Base-by-base conservation (phyloP, 1,284 basidiomycete species). In the Rhodofomes roseus region DNA sequence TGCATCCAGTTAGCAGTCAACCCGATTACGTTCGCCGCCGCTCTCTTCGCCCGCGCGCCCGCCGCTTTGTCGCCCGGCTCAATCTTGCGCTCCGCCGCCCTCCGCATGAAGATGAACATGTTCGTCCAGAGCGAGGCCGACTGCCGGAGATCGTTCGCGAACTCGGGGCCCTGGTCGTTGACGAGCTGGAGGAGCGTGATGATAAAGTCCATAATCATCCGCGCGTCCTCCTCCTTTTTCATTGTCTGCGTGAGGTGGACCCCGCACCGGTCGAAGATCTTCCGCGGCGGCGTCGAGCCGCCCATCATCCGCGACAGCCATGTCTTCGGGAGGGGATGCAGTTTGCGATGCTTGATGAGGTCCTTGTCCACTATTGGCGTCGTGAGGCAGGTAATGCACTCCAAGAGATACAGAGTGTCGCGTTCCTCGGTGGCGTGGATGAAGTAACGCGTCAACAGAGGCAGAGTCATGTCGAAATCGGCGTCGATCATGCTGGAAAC, bases 371-470 rank as follows among this genome's bases (percentile, higher is more conserved):
- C 36, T 14, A 20, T 16, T 4, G 23, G 8, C 7, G 22, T 1
- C 11, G 20, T 41, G 2, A 29, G 25, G 16, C 27, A 11, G 14
- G 23, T 48, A 12, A 48, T 25, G 14, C 16, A 29, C 25, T 29
- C 18, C 9, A 48, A 12, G 22, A 29, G 25, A 27, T 48, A 48
- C 9, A 0, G 9, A 8, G n/a, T 41, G n/a, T 55, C 53, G 23
- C 20, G 36, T 9, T n/a, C 39, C 11, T 39, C 39, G 27, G 53
- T 55, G 16, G n/a, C 18, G n/a, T 55, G 39, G 22, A 55, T 55
- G 53, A 43, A 55, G 23, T 55, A 55, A n/a, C 53, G 53, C 11
- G 37, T 55, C 18, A 55, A 22, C 12, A 55, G 53, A 25, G 53
- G 20, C 1, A 55, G 22, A 2, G 53, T 43, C 9, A 55, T 29